Evolutionary conservation across 106 monocot species (phyloP), one percentile per base, ranked within the genome.

Genomic region (Phalaenopsis aphrodite): DNA sequence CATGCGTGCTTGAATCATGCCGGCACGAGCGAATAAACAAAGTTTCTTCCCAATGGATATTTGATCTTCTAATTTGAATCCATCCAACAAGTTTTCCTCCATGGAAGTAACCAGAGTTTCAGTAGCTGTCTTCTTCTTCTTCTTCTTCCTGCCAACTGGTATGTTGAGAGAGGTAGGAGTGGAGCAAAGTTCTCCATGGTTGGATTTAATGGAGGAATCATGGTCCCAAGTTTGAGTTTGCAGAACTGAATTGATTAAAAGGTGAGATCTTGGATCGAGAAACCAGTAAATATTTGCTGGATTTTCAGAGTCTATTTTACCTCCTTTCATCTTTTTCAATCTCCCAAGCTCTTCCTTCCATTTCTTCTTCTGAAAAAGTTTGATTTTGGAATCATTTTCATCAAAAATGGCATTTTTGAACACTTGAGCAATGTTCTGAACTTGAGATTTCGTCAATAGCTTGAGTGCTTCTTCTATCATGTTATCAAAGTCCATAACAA

Each of bases 201-300:
- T 98, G 47, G 89, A 86, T 21, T 94, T 75, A 47, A 94, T 57
- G 0, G 94, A 89, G 17, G 98, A 94, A 73, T 91, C 94, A 86
- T 89, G 91, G 79, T 97, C 93, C 91, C 94, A 91, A 8, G 88
- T 89, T 81, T 90, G 84, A 11, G 79, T 81, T 56, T 88, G 86
- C 41, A 88, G 49, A 11, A 91, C 86, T 19, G 89, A 89, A 55
- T 91, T 78, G 30, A 85, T 78, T n/a, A 97, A 79, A 55, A 94
- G 84, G 43, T 85, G 88, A 5, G 92, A 90, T 19, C 85, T 88
- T 49, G 90, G 92, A 78, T 94, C 96, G 46, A 97, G 80, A 84
- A 97, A 94, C 1, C 92, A 90, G 79, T 92, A 97, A 2, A 92
- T 80, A 79, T 90, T 90, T 2, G 87, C 83, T n/a, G 94, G 90